A percentile compares a stretch with the other conserved stretches of the same genome.
Conservation (phyloP, 352 stramenopile species). For the Achlya hypogyna region DNA sequence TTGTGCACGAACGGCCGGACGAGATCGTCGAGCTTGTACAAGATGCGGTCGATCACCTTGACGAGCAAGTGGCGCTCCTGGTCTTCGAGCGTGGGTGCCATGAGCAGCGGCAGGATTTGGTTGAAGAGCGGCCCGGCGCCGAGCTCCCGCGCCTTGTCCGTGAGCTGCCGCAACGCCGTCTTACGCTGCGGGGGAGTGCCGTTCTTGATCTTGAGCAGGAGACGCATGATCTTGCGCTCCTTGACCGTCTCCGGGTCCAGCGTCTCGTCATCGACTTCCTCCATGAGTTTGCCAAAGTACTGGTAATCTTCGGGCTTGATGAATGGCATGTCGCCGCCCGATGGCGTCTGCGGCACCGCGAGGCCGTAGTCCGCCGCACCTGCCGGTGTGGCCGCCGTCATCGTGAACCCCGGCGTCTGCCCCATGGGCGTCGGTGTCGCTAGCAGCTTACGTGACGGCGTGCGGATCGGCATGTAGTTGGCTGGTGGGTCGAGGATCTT, state of each 20-base stretch:
- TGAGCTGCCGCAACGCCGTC: slow-evolving; percentile 93
- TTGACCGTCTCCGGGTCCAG: slow-evolving; percentile 89
- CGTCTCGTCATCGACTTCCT: slow-evolving; percentile 81
- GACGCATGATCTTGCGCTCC: slow-evolving; percentile 96
- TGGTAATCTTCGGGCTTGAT: slow-evolving; percentile 99
- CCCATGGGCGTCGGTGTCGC: slow-evolving; percentile 93
- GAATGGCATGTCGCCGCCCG: slow-evolving; percentile 86
- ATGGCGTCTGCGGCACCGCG: slow-evolving; percentile 41
- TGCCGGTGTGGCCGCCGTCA: slow-evolving; percentile 57
- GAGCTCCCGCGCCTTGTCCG: slow-evolving; percentile 95
- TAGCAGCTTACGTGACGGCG: slow-evolving; percentile 91
- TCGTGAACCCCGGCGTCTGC: slow-evolving; percentile 87
- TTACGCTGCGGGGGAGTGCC: slow-evolving; percentile 96
- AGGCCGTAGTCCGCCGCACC: slow-evolving; percentile 69
- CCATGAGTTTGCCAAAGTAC: slow-evolving; percentile 96
- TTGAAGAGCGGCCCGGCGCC: slow-evolving; percentile 97
- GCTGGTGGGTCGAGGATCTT: slow-evolving; percentile 92
- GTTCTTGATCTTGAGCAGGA: slow-evolving; percentile 99
- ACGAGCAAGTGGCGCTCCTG: slow-evolving; percentile 99
- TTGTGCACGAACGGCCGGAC: slow-evolving; percentile 99
- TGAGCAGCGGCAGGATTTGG: slow-evolving; percentile 98
- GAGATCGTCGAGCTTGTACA: slow-evolving; percentile 99
- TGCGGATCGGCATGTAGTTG: slow-evolving; percentile 94
- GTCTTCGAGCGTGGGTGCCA: slow-evolving; percentile 97
- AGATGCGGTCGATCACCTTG: slow-evolving; percentile 98